These are phyloP conservation scores for Desmodesmus armatus DNA, from an alignment of 139 green algal genomes.

Conservation along the genomic window DNA sequence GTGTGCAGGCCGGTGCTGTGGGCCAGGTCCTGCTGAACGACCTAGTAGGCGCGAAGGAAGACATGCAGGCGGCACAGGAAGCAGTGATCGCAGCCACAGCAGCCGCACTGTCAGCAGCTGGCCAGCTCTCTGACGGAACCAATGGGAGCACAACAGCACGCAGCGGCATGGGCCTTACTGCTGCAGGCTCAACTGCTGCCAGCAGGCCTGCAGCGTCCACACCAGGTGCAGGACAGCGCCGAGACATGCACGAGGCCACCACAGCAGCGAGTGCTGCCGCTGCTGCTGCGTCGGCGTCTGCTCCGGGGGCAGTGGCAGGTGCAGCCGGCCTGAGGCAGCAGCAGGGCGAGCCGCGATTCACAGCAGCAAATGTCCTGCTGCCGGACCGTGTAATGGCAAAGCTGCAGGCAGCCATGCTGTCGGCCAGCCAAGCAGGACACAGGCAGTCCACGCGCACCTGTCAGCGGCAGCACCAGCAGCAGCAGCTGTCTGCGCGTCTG, in stretches of 20 bases:
- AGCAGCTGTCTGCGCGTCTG: background rate
- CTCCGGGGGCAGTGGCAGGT: background rate
- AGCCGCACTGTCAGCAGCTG: background rate
- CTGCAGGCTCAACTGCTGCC: background rate
- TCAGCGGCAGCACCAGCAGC: background rate
- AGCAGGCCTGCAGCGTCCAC: background rate
- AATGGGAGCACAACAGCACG: no score
- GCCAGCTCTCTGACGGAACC: no score
- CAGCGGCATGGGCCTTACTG: background rate
- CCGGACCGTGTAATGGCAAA: no score
- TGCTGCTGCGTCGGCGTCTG: background rate
- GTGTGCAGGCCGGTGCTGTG: no score
- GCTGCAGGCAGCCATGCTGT: no score
- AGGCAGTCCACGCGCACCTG: no score
- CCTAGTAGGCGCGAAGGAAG: background rate
- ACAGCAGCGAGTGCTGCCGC: background rate
- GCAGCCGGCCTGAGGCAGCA: background rate
- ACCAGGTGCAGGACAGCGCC: background rate
- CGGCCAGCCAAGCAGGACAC: background rate
- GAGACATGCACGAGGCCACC: background rate
- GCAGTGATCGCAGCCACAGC: background rate
- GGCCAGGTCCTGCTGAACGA: constrained; percentile 3
- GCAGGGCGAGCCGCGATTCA: background rate
- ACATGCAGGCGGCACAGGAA: background rate
- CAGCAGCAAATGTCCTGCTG: no score